Conservation (phyloP, 345 rosid genomes). For the Arabidopsis arenosa region DNA sequence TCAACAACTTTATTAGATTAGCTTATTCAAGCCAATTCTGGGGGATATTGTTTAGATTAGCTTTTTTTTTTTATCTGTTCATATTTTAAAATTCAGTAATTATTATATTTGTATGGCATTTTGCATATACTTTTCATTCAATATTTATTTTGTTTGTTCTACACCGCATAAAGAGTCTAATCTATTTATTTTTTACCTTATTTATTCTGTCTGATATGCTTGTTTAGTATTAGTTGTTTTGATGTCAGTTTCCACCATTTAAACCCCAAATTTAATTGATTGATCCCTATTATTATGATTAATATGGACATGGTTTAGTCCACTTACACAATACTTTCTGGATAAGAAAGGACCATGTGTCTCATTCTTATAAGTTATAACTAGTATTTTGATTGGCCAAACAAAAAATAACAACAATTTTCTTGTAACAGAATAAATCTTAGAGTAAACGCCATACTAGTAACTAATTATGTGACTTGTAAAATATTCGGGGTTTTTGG, state of each 20-base stretch:
- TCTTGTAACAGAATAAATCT: not conserved
- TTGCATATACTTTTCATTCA: not conserved
- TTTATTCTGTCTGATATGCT: not conserved
- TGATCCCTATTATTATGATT: not conserved
- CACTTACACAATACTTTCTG: not conserved
- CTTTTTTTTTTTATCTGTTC: too few species aligned
- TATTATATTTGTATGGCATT: too few species aligned
- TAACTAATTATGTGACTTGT: not conserved
- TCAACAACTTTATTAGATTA: too few species aligned
- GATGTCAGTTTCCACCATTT: not conserved
- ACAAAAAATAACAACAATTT: not conserved
- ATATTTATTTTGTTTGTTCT: not conserved
- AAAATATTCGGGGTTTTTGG: not conserved
- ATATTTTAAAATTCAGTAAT: too few species aligned
- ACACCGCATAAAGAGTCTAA: too few species aligned
- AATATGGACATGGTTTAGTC: not conserved
- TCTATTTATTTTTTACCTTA: too few species aligned
- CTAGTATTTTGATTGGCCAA: conserved; percentile 6
- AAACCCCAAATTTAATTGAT: not conserved
- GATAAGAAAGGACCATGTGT: conserved; percentile 24
- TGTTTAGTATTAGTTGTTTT: not conserved
- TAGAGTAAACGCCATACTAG: conserved; percentile 8
- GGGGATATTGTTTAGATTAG: too few species aligned
- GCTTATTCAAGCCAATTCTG: too few species aligned
- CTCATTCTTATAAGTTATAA: not conserved